Base-by-base conservation (phyloP, 2,329 filamentous ascomycete genomes). In the Plenodomus biglobosus region DNA sequence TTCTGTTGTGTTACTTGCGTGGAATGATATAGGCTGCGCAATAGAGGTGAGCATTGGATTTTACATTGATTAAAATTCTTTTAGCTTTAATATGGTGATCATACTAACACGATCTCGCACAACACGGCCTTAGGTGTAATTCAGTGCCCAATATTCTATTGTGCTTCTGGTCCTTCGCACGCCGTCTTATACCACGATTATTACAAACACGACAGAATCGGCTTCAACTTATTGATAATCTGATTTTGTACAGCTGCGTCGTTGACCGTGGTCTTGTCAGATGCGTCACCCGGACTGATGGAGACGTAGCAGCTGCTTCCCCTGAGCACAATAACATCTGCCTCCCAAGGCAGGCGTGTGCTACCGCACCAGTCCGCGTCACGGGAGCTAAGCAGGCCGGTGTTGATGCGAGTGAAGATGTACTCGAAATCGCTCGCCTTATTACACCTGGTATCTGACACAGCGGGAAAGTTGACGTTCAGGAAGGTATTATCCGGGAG, bases 381-480 rank as follows among this genome's bases (percentile, higher is more conserved):
- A 2, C 42, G 73, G 30, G 18, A 70, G 52, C 20, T 74, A 65
- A 21, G 40, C 3, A 61, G 37, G 10, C 63, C 65, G 4, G 78
- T 77, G 48, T 84, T 71, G 62, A 89, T 82, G 16, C 85, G 77
- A 39, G 76, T 84, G 24, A 88, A 71, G 3, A 88, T 80, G 68
- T 82, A 90, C 58, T 78, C 77, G 75, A 87, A 86, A 44, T 84
- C 72, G 22, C 72, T 71, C 0, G 78, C 66, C 18, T 73, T 71
- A 11, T 72, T 76, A 71, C 86, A 88, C 42, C 68, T 65, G 0
- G 65, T 75, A 5, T 72, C 68, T 1, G 64, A 70, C 1, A 82
- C 78, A 48, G 75, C 68, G 4, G 83, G 82, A 60, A 86, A 87
- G 71, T 89, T 89, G 58, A 89, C 84, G 56, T 88, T 89, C 24